Evolutionary conservation across 495 filamentous ascomycete species (phyloP).

Genomic region (Penicillium tannophilum): DNA sequence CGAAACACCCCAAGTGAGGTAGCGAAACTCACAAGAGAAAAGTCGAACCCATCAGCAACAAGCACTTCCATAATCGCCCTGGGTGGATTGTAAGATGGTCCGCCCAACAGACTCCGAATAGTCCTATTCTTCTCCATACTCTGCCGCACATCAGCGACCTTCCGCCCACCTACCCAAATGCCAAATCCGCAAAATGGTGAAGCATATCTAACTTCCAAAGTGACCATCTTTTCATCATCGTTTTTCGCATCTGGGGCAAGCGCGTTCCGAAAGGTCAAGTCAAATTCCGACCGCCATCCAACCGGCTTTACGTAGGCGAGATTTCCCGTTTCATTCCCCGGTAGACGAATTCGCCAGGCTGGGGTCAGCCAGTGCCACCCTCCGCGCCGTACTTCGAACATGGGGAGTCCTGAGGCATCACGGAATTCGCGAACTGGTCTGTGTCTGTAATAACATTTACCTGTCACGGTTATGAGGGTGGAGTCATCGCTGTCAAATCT

Average conservation of each 20-base stretch:
- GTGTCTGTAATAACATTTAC: constrained; percentile 16
- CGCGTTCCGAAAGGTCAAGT: constrained; percentile 19
- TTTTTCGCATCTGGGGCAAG: constrained; percentile 9
- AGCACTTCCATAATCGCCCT: constrained; percentile 17
- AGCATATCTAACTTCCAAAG: constrained; percentile 8
- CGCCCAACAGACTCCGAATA: not conserved
- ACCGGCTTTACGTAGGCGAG: constrained; percentile 11
- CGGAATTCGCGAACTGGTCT: constrained; percentile 22
- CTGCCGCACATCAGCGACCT: constrained; percentile 24
- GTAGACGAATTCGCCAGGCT: constrained; percentile 19
- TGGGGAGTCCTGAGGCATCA: constrained; percentile 22
- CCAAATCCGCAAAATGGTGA: constrained; percentile 4
- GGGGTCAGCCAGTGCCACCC: no score
- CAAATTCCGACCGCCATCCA: not conserved
- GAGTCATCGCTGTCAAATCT: constrained; percentile 18
- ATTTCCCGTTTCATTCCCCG: constrained; percentile 18
- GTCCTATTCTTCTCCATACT: constrained; percentile 19
- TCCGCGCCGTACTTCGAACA: constrained; percentile 17
- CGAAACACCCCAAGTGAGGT: not conserved
- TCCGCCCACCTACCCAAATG: constrained; percentile 6
- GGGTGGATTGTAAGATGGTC: not conserved
- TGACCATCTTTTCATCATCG: constrained; percentile 14
- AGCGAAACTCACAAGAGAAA: constrained; percentile 16
- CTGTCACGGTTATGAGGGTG: constrained; percentile 23
- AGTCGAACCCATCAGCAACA: constrained; percentile 23